These are phyloP conservation scores for Blastobotrys americana DNA, from an alignment of 805 yeast species.

Conservation along the genomic window DNA sequence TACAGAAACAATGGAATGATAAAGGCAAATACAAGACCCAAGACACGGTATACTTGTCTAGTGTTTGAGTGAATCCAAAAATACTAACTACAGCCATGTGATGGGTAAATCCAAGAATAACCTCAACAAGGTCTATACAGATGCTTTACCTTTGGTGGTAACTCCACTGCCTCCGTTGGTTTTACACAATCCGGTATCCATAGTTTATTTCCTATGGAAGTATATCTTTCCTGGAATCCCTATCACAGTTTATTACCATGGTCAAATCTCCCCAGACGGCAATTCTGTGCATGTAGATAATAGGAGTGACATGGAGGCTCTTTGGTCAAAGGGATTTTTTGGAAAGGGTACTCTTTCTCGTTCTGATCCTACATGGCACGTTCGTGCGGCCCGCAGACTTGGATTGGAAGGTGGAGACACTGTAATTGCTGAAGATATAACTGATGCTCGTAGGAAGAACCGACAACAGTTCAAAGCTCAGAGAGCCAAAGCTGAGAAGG, in stretches of 20 bases:
- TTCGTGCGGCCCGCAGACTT: slow-evolving; percentile 54
- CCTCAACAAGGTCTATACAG: slow-evolving; percentile 31
- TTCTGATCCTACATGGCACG: slow-evolving; percentile 86
- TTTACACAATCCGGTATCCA: slow-evolving; percentile 64
- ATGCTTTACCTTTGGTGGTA: slow-evolving; percentile 55
- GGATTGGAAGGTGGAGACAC: slow-evolving; percentile 36
- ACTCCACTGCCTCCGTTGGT: slow-evolving; percentile 43
- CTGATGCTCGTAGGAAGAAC: slow-evolving; percentile 62
- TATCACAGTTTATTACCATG: slow-evolving; percentile 16
- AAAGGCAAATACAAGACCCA: slow-evolving; percentile 10
- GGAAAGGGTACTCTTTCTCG: slow-evolving; percentile 89
- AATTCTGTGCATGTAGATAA: slow-evolving; percentile 31
- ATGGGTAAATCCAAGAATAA: slow-evolving; percentile 7
- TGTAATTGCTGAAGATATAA: slow-evolving; percentile 62
- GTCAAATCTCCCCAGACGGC: slow-evolving; percentile 15
- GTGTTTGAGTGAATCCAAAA: slow-evolving; percentile 5
- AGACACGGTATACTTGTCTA: neutral
- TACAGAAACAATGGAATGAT: slow-evolving; percentile 1
- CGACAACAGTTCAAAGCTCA: slow-evolving; percentile 64
- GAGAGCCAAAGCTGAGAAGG: slow-evolving; percentile 53
- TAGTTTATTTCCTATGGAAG: slow-evolving; percentile 41
- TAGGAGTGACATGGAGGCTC: slow-evolving; percentile 40
- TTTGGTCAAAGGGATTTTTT: slow-evolving; percentile 86
- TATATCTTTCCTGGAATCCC: slow-evolving; percentile 17
- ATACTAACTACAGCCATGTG: slow-evolving; percentile 10